Base-by-base conservation (phyloP, 225 moss, liverwort and hornwort species). In the Polytrichum formosum region DNA sequence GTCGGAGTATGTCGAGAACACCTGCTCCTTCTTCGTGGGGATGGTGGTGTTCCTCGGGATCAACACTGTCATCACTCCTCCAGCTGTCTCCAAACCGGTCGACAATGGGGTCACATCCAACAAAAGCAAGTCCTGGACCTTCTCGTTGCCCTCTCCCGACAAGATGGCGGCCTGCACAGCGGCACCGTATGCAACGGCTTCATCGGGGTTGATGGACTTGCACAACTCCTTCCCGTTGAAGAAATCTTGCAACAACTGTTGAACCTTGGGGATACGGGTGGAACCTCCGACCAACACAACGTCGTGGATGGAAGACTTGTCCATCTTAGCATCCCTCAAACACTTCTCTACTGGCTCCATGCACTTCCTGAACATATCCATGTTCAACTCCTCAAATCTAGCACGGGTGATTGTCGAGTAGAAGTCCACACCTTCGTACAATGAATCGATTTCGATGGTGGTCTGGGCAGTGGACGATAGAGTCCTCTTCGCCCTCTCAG, bases 31-130 rank as follows among this genome's bases (percentile, higher is more conserved):
- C 33, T 72, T 80, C 54, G 75, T 80, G 63, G 83, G 79, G 56
- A 83, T 83, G 0, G 83, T 83, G 0, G 83, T 80, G 71, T 83
- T 83, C 28, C 76, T 68, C 0, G 83, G 74, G 4, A 83, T 83
- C 71, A 83, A 20, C 13, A 83, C 83, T 0, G 79, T 83, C 83
- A 83, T 83, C 61, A 83, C 79, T 4, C 83, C 79, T 64, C 79
- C 79, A 0, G 79, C 79, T 0, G 76, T 76, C 70, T 76, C 76
- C 0, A 76, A 53, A 54, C 76, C 76, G 22, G 0, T 0, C 4
- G 76, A 76, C 27, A 76, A 46, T 0, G 76, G 76, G 10, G 70
- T 76, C 8, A 76, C 72, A 33, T 65, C 65, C 19, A 65, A 31
- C 29, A 65, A 21, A 29, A 65, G 30, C 28, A 65, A 16, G 30